A percentile compares a stretch with the other conserved stretches of the same genome.
phyloP scores from a whole-genome alignment of 164 flowering plant species.

The Malania oleifera region DNA sequence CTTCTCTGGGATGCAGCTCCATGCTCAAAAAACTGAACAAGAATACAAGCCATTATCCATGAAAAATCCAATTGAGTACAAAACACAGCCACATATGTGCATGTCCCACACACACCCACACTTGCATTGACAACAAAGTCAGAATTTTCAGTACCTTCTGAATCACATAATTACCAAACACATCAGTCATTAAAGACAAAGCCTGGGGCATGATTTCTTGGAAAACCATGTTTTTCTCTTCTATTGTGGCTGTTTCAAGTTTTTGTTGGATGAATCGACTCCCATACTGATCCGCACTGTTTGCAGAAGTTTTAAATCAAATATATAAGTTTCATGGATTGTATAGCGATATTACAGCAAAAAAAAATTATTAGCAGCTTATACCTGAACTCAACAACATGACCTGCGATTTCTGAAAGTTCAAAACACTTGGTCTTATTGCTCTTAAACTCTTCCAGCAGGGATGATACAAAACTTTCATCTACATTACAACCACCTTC shows the following conservation, averaged over 20 bases:
- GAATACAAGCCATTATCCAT: neutral
- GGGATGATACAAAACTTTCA: constrained; percentile 52
- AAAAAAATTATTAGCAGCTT: neutral
- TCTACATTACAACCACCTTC: constrained; percentile 41
- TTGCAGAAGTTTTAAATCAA: constrained; percentile 9
- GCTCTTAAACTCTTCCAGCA: constrained; percentile 81
- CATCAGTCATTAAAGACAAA: constrained; percentile 85
- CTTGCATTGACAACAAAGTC: neutral
- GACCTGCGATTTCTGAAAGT: constrained; percentile 81
- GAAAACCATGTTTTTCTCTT: constrained; percentile 82
- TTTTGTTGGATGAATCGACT: constrained; percentile 93
- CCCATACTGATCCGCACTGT: constrained; percentile 91
- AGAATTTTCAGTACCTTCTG: constrained; percentile 59
- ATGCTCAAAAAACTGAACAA: constrained; percentile 85
- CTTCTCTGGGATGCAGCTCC: constrained; percentile 69
- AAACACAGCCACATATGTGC: neutral
- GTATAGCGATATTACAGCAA: neutral
- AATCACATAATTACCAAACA: constrained; percentile 91
- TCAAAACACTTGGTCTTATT: constrained; percentile 75
- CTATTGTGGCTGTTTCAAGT: constrained; percentile 78
- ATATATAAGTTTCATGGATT: neutral
- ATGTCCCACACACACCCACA: neutral
- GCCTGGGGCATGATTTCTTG: constrained; percentile 78
- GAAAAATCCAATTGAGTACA: neutral
- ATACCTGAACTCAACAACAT: constrained; percentile 93